These are phyloP conservation scores for Penicillium coprophilum DNA, from an alignment of 495 filamentous ascomycete species.

Conservation along the genomic window DNA sequence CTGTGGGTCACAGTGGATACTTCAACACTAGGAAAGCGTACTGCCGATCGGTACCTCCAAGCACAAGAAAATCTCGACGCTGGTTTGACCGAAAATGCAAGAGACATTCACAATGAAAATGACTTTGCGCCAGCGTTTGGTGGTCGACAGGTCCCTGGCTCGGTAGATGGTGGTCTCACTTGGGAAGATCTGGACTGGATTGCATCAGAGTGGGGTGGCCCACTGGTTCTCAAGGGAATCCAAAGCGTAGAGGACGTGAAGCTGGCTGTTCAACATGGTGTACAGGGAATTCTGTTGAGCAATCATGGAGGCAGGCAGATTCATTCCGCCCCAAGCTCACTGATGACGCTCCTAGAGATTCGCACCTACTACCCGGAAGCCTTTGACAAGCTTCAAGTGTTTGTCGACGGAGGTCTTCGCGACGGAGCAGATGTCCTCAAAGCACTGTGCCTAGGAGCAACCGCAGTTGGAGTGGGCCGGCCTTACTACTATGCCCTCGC, in stretches of 20 bases:
- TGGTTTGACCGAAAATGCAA: neutral
- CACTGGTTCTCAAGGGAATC: constrained; percentile 19
- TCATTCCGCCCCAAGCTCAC: constrained; percentile 15
- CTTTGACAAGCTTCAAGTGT: constrained; percentile 16
- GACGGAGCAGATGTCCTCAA: constrained; percentile 20
- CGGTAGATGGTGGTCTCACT: constrained; percentile 18
- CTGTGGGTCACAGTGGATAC: constrained; percentile 26
- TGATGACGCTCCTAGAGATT: constrained; percentile 19
- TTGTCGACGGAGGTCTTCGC: constrained; percentile 18
- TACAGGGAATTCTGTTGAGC: constrained; percentile 20
- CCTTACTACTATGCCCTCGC: constrained; percentile 23
- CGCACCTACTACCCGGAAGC: constrained; percentile 18
- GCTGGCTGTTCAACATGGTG: constrained; percentile 17
- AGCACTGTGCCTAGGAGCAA: constrained; percentile 21
- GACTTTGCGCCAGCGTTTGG: constrained; percentile 20
- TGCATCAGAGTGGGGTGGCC: constrained; percentile 20
- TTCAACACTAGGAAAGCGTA: constrained; percentile 22
- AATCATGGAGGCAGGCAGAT: constrained; percentile 21
- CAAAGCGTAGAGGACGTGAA: constrained; percentile 20
- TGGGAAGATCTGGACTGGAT: constrained; percentile 25
- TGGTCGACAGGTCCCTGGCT: constrained; percentile 21
- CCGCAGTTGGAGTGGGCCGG: constrained; percentile 17
- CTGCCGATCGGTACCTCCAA: constrained; percentile 24
- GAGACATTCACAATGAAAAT: constrained; percentile 15
- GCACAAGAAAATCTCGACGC: constrained; percentile 20